Evolutionary conservation across 1,139 yeast species (phyloP).

Genomic region (Blastobotrys apis): DNA sequence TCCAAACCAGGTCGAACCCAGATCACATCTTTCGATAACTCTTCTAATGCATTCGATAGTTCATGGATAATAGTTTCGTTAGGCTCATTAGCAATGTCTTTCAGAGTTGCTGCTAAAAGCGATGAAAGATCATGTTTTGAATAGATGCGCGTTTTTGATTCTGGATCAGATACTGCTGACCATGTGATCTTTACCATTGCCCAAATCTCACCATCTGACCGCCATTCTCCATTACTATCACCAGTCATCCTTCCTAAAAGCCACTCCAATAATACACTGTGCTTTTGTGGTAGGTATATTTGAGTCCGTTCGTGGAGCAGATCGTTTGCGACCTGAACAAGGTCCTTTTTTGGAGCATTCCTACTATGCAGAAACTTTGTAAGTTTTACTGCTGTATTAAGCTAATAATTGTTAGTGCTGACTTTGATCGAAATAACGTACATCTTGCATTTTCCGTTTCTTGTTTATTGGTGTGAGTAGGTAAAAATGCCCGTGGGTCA

Average conservation of each 20-base stretch:
- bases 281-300: constrained; percentile 58
- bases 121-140: constrained; percentile 20
- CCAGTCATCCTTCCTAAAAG: constrained; percentile 55
- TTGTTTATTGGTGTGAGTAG: too few species aligned
- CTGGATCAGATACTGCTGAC: constrained; percentile 17
- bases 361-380: constrained; percentile 64
- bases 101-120: constrained; percentile 17
- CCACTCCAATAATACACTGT: constrained; percentile 59
- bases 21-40: constrained; percentile 2
- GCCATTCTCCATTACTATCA: constrained; percentile 13
- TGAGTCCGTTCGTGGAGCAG: constrained; percentile 41
- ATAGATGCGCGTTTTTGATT: constrained; percentile 18
- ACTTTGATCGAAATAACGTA: not conserved
- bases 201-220: constrained; percentile 6
- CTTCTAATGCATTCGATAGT: not conserved
- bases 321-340: constrained; percentile 42
- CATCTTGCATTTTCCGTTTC: not conserved
- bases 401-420: not conserved
- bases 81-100: constrained; percentile 9
- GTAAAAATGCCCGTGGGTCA: too few species aligned
- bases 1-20: constrained; percentile 9
- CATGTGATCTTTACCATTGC: constrained; percentile 12
- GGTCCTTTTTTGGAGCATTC: constrained; percentile 39
- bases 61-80: not conserved
- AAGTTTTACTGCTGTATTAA: constrained; percentile 52